phyloP scores from a whole-genome alignment of 495 filamentous ascomycete species.

The Penicillium egyptiacum region DNA sequence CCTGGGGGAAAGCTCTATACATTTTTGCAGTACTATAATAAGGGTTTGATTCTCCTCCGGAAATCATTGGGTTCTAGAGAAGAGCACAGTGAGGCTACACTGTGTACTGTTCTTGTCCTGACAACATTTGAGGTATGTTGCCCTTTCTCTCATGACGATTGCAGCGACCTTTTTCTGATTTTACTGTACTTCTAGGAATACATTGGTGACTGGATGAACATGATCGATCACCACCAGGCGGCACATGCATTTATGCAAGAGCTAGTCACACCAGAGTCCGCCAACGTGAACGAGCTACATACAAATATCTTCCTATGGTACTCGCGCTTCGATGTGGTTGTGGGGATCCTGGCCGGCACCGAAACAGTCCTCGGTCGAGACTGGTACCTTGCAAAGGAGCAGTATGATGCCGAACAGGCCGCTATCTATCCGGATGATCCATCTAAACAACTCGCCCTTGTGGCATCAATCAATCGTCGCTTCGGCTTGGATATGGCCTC shows the following conservation, averaged over 20 bases:
- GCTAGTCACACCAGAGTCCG: constrained; percentile 74
- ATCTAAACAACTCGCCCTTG: constrained; percentile 62
- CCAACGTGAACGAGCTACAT: constrained; percentile 65
- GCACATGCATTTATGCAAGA: constrained; percentile 77
- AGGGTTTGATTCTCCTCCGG: constrained; percentile 74
- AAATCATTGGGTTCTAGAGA: constrained; percentile 67
- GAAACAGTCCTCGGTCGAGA: constrained; percentile 70
- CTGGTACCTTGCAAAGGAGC: constrained; percentile 71
- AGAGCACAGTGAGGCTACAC: constrained; percentile 67
- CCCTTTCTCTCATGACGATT: not conserved
- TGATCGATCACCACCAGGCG: constrained; percentile 89
- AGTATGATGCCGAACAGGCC: constrained; percentile 60
- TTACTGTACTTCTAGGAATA: constrained; percentile 63
- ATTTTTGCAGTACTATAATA: constrained; percentile 89
- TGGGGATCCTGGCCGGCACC: constrained; percentile 76
- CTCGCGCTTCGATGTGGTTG: constrained; percentile 81
- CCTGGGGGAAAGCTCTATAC: constrained; percentile 69
- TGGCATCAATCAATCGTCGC: constrained; percentile 64
- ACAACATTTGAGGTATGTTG: constrained; percentile 83
- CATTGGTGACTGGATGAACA: constrained; percentile 89
- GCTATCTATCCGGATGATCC: constrained; percentile 62
- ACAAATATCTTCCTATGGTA: constrained; percentile 84
- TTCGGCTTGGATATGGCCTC: constrained; percentile 79
- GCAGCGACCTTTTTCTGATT: constrained; percentile 3
- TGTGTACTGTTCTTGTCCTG: constrained; percentile 88